Conservation (phyloP, 1,139 yeast species). For the Kodamaea sp. region DNA sequence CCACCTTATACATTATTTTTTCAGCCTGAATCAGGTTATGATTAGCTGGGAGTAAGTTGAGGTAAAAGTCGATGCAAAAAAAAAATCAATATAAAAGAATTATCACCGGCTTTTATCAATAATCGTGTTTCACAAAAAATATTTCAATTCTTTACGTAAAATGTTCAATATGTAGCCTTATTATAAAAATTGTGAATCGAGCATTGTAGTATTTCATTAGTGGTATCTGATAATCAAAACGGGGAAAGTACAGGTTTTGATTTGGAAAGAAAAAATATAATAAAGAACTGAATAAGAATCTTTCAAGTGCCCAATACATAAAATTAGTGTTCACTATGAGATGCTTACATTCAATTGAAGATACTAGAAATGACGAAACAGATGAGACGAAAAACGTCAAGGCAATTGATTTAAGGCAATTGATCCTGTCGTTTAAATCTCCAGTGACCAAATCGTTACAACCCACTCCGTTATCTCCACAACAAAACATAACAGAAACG, state of each 20-base stretch:
- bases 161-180: no score
- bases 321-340: background rate
- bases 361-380: background rate
- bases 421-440: slow-evolving; percentile 6
- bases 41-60: background rate
- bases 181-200: no score
- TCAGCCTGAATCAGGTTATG: slow-evolving; percentile 6
- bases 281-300: no score
- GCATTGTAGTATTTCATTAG: background rate
- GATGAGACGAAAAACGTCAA: background rate
- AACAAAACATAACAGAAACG: background rate
- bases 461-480: background rate
- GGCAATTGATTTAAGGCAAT: slow-evolving; percentile 8
- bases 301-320: no score
- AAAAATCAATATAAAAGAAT: no score
- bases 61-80: no score
- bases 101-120: no score
- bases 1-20: slow-evolving; percentile 9
- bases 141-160: no score
- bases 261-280: background rate
- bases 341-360: slow-evolving; percentile 1
- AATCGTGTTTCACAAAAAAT: no score
- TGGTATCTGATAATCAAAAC: background rate
- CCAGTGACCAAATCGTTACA: background rate
- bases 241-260: background rate